Percentiles rank a stretch among this genome's conserved stretches.
Conservation (phyloP, 106 monocot genomes). For the Acorus gramineus region DNA sequence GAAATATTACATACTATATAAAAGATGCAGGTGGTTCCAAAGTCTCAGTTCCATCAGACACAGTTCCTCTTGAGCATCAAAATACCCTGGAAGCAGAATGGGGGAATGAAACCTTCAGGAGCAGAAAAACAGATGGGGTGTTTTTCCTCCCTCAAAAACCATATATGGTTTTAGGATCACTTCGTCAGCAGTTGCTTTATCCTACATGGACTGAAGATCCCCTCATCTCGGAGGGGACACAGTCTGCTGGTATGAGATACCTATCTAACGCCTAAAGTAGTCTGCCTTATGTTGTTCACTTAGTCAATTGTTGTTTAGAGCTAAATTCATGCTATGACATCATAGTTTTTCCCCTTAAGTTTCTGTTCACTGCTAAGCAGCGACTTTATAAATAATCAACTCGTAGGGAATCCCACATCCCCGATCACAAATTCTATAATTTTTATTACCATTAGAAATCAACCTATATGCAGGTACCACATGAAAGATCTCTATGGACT, state of each 20-base stretch:
- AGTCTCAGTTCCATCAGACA: conserved; percentile 11
- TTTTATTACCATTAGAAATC: no score
- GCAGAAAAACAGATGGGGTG: conserved; percentile 36
- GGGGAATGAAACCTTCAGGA: conserved; percentile 14
- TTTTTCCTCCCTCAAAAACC: conserved; percentile 95
- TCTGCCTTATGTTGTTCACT: no score
- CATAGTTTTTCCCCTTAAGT: no score
- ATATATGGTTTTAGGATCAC: conserved; percentile 89
- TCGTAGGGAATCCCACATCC: no score
- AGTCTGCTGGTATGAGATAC: conserved; percentile 17
- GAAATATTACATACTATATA: conserved; percentile 51
- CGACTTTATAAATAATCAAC: no score
- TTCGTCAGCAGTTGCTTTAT: conserved; percentile 86
- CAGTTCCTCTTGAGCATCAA: conserved; percentile 6
- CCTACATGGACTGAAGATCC: conserved; percentile 75
- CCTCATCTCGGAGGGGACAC: conserved; percentile 12
- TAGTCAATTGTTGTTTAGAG: no score
- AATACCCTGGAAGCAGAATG: conserved; percentile 16
- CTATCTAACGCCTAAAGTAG: no score
- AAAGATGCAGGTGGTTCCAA: conserved; percentile 11
- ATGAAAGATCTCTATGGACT: no score
- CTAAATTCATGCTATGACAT: no score
- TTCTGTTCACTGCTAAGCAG: no score
- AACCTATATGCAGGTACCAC: no score
- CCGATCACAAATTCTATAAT: no score